Evolutionary conservation across 345 rosid genomes (phyloP).

Genomic region (Camelina sativa): DNA sequence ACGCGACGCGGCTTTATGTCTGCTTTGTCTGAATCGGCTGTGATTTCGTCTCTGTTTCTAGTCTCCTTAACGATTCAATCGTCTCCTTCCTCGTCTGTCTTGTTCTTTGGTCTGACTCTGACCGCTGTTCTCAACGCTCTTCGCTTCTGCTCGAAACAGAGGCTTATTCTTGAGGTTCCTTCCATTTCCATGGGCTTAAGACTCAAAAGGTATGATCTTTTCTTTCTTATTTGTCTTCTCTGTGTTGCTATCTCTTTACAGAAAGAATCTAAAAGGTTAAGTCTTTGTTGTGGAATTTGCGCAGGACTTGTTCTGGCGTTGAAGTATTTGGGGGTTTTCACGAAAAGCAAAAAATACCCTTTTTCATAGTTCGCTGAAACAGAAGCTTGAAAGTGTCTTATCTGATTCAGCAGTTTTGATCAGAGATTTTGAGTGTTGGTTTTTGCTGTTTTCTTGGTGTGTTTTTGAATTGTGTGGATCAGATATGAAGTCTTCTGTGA

Average conservation of each 20-base stretch:
- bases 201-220: constrained; percentile 58
- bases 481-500: constrained; percentile 35
- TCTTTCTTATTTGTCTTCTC: neutral
- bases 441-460: constrained; percentile 21
- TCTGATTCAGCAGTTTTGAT: constrained; percentile 47
- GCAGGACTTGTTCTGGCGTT: constrained; percentile 84
- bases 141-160: constrained; percentile 65
- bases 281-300: constrained; percentile 8
- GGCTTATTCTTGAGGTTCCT: constrained; percentile 53
- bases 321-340: constrained; percentile 72
- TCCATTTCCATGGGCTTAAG: constrained; percentile 92
- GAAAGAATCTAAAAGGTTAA: constrained; percentile 4
- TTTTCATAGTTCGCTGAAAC: constrained; percentile 53
- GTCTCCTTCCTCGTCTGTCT: constrained; percentile 26
- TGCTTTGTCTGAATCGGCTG: constrained; percentile 71
- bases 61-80: constrained; percentile 48
- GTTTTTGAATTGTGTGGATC: constrained; percentile 36
- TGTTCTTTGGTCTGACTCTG: constrained; percentile 32
- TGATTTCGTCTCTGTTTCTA: constrained; percentile 68
- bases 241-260: constrained; percentile 11
- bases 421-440: constrained; percentile 12
- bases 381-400: constrained; percentile 47
- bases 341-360: constrained; percentile 53
- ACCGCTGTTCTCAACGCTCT: constrained; percentile 45
- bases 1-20: constrained; percentile 68